Conservation (phyloP, 768 basidiomycete genomes). For the Terana coerulea region DNA sequence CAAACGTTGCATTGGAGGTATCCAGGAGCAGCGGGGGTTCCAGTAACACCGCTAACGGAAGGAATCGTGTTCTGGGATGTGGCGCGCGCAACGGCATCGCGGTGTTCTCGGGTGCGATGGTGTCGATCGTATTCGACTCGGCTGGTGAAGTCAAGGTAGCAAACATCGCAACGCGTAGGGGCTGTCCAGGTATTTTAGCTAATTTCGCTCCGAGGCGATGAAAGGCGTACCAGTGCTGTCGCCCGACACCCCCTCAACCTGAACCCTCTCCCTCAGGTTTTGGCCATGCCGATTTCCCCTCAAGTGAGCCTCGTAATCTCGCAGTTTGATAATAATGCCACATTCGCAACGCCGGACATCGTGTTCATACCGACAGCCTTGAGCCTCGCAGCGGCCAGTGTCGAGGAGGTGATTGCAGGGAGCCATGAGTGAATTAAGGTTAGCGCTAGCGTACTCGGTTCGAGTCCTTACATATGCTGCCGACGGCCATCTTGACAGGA, state of each 20-base stretch:
- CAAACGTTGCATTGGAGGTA: conserved; percentile 13
- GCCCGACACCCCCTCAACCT: background rate
- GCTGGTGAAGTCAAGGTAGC: conserved; percentile 5
- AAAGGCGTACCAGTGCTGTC: too few species aligned
- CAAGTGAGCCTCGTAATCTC: conserved; percentile 4
- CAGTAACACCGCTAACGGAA: background rate
- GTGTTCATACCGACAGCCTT: background rate
- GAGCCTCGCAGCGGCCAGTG: background rate
- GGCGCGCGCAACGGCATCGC: background rate
- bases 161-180: conserved; percentile 6
- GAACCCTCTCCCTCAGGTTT: background rate
- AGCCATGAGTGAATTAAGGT: conserved; percentile 4
- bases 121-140: conserved; percentile 1
- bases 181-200: too few species aligned
- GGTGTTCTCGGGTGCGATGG: conserved; percentile 1
- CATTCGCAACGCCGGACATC: conserved; percentile 1
- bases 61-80: background rate
- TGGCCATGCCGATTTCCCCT: conserved; percentile 5
- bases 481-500: too few species aligned
- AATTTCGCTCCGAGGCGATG: too few species aligned
- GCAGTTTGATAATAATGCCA: background rate
- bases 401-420: conserved; percentile 1
- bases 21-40: conserved; percentile 8
- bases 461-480: too few species aligned
- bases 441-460: conserved; percentile 3